Evolutionary conservation across 805 yeast species (phyloP), one percentile per base, ranked within the genome.

Genomic region (Lipomyces kockii): DNA sequence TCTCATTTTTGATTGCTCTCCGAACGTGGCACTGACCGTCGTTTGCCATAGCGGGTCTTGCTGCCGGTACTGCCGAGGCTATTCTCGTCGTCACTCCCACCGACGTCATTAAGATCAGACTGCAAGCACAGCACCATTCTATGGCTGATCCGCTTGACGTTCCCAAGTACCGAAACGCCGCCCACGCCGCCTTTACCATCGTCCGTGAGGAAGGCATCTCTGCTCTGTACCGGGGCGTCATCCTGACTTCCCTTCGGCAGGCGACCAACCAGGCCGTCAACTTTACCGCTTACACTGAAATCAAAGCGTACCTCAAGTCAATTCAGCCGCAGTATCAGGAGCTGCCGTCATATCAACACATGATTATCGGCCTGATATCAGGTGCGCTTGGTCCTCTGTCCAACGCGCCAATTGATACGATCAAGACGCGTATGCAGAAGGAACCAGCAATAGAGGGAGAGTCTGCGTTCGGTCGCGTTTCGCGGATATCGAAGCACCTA

Each of bases 331-430:
- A 80, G 52, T 81, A 85, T 76, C 22, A 43, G n/a, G 82, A 83
- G 58, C 85, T 94, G 70, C 97, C 99, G 66, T 84, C 94, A 54
- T 94, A 97, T 92, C 97, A 94, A 82, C 95, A 98, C 37, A 92
- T 97, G 20, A 81, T 86, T 71, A 90, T 93, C 76, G 99, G 99
- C 67, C 85, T 95, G 74, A 80, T 91, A 61, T 90, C 97, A 64
- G 99, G 99, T 80, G 98, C 98, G 7, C 87, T 94, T 77, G 99
- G 99, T 49, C 99, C 99, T 12, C 89, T 94, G 80, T 91, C 97
- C 66, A 94, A 94, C 78, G 98, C 98, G 71, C 99, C 99, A 35
- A 85, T 94, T 76, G 99, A 94, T 80, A 95, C 98, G 70, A 92
- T 94, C 79, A 94, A 94, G 81, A 94, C 99, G 51, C 87, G 99